Percentiles rank a stretch among this genome's conserved stretches.
These are phyloP conservation scores for Pythium periplocum DNA, from an alignment of 352 stramenopile genomes.

Conservation along the genomic window DNA sequence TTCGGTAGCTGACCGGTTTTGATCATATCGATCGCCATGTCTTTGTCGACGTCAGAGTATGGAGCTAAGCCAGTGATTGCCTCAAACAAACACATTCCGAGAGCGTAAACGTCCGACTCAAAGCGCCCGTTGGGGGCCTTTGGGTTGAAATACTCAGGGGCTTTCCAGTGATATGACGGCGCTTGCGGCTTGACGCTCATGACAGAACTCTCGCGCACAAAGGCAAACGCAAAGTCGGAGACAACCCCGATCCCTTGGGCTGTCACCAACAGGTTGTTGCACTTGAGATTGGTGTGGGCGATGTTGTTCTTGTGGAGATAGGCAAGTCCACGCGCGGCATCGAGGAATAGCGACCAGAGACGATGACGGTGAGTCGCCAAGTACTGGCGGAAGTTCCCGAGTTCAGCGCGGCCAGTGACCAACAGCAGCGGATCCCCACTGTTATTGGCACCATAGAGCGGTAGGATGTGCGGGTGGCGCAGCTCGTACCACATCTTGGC, in stretches of 20 bases:
- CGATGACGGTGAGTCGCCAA: conserved; percentile 14
- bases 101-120: conserved; percentile 24
- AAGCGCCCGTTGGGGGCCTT: conserved; percentile 9
- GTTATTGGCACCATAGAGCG: conserved; percentile 23
- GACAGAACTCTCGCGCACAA: conserved; percentile 15
- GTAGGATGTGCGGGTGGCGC: conserved; percentile 20
- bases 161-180: conserved; percentile 16
- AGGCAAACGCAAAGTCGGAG: conserved; percentile 29
- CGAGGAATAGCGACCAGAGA: conserved; percentile 25
- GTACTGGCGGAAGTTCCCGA: conserved; percentile 24
- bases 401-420: conserved; percentile 14
- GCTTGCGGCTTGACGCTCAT: conserved; percentile 23
- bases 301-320: conserved; percentile 25
- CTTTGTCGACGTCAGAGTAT: conserved; percentile 10
- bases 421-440: conserved; percentile 10
- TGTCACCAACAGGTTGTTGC: conserved; percentile 26
- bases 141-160: conserved; percentile 15
- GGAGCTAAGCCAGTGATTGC: conserved; percentile 10
- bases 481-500: conserved; percentile 16
- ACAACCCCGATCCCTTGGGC: conserved; percentile 19
- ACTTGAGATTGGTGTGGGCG: conserved; percentile 26
- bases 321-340: conserved; percentile 24
- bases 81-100: conserved; percentile 29
- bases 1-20: conserved; percentile 3
- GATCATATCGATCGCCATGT: conserved; percentile 7